Percentiles rank a stretch among this genome's conserved stretches.
phyloP scores from a whole-genome alignment of 169 alveolate genomes.

The Theileria parva region DNA sequence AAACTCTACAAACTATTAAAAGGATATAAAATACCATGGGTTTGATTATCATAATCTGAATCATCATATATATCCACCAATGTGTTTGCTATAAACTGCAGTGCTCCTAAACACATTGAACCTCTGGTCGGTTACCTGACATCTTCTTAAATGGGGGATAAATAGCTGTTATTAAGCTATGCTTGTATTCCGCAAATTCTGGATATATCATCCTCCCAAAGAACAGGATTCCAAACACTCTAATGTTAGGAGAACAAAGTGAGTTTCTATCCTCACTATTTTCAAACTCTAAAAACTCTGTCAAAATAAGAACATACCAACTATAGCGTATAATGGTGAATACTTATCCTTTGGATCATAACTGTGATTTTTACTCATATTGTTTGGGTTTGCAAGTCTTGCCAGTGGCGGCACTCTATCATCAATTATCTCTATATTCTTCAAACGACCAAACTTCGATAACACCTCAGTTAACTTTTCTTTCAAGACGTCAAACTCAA shows the following conservation, averaged over 20 bases:
- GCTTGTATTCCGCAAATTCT: constrained; percentile 59
- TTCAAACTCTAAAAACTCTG: constrained; percentile 26
- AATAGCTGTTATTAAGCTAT: constrained; percentile 41
- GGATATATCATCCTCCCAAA: constrained; percentile 63
- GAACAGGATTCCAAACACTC: constrained; percentile 52
- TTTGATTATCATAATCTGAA: neutral
- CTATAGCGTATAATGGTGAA: constrained; percentile 64
- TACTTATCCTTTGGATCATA: constrained; percentile 59
- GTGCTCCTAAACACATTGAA: constrained; percentile 28
- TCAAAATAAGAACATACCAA: constrained; percentile 26
- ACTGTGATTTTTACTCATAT: constrained; percentile 17
- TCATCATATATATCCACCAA: constrained; percentile 32
- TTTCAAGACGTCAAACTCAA: constrained; percentile 28
- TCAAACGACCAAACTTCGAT: constrained; percentile 24
- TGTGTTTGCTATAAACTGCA: constrained; percentile 55
- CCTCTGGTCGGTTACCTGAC: constrained; percentile 17
- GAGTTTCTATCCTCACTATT: constrained; percentile 38
- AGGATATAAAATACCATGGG: neutral
- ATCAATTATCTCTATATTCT: constrained; percentile 23
- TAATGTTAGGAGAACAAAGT: constrained; percentile 40
- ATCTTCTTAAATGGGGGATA: constrained; percentile 59
- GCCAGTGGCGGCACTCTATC: constrained; percentile 64
- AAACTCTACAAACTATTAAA: neutral
- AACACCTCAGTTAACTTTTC: constrained; percentile 25
- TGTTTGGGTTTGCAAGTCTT: constrained; percentile 16